phyloP scores from a whole-genome alignment of 305 asterid species.

The Coffea humblotiana region DNA sequence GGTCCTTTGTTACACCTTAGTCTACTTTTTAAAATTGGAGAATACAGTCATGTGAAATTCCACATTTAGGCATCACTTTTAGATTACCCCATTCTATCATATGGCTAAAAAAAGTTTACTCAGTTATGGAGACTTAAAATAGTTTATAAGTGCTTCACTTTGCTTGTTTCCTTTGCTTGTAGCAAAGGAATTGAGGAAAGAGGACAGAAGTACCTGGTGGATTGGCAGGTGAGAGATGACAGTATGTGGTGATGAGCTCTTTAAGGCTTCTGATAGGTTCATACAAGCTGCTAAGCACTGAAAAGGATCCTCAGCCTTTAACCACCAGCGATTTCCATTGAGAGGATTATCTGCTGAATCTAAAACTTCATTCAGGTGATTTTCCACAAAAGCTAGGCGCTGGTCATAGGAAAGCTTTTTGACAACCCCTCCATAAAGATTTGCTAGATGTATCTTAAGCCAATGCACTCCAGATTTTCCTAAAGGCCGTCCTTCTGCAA shows the following conservation, averaged over 20 bases:
- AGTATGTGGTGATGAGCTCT: slow-evolving; percentile 83
- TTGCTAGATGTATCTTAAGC: slow-evolving; percentile 89
- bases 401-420: slow-evolving; percentile 82
- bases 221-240: slow-evolving; percentile 86
- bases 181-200: neutral
- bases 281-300: slow-evolving; percentile 95
- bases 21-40: neutral
- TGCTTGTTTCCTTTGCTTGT: too few species aligned
- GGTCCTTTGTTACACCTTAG: neutral
- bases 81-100: neutral
- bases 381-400: slow-evolving; percentile 80
- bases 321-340: slow-evolving; percentile 92
- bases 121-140: neutral
- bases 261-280: slow-evolving; percentile 80
- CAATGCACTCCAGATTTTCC: slow-evolving; percentile 81
- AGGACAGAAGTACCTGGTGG: slow-evolving; percentile 64
- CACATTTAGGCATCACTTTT: neutral
- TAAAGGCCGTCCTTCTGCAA: slow-evolving; percentile 86
- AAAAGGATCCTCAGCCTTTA: slow-evolving; percentile 95
- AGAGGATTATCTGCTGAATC: slow-evolving; percentile 86
- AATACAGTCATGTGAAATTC: neutral
- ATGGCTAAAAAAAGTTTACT: neutral
- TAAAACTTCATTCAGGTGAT: slow-evolving; percentile 65
- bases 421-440: slow-evolving; percentile 81
- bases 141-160: slow-evolving; percentile 2